A percentile compares a stretch with the other conserved stretches of the same genome.
Conservation (phyloP, 805 yeast genomes). For the Komagataella mondaviorum region DNA sequence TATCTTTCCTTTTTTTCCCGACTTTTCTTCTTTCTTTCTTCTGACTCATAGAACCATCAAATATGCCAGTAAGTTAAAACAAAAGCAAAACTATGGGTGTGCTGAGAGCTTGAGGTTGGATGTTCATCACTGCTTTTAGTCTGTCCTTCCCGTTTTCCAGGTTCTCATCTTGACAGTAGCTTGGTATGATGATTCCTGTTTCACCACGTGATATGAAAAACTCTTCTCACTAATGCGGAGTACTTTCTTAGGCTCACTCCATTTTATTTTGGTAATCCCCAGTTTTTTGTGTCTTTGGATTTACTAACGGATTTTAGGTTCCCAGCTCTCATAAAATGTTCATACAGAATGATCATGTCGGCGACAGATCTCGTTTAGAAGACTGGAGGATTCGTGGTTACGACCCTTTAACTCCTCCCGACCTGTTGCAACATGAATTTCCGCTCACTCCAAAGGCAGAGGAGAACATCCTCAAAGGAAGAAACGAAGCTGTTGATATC, state of each 20-base stretch:
- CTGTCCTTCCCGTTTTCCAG: not conserved
- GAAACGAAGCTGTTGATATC: constrained; percentile 67
- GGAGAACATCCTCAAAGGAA: constrained; percentile 59
- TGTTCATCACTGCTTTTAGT: not conserved
- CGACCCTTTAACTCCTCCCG: constrained; percentile 93
- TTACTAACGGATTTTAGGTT: not conserved
- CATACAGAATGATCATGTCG: constrained; percentile 70
- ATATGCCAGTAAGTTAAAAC: not conserved
- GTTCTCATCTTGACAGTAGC: not conserved
- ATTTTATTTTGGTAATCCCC: not conserved
- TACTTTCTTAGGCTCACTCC: not conserved
- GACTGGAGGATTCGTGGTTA: constrained; percentile 70
- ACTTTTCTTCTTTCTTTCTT: not conserved
- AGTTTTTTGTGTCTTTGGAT: not conserved
- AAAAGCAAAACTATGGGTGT: not conserved
- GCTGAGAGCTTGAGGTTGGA: not conserved
- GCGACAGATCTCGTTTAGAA: constrained; percentile 69
- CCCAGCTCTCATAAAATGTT: constrained; percentile 41
- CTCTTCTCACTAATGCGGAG: not conserved
- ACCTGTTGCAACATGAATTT: constrained; percentile 72
- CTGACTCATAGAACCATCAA: not conserved
- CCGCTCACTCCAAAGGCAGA: constrained; percentile 45
- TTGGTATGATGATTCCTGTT: not conserved
- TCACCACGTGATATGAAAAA: not conserved
- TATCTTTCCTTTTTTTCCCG: not conserved